A percentile compares a stretch with the other conserved stretches of the same genome.
Conservation (phyloP, 2,329 filamentous ascomycete species). For the Fulvia fulva region DNA sequence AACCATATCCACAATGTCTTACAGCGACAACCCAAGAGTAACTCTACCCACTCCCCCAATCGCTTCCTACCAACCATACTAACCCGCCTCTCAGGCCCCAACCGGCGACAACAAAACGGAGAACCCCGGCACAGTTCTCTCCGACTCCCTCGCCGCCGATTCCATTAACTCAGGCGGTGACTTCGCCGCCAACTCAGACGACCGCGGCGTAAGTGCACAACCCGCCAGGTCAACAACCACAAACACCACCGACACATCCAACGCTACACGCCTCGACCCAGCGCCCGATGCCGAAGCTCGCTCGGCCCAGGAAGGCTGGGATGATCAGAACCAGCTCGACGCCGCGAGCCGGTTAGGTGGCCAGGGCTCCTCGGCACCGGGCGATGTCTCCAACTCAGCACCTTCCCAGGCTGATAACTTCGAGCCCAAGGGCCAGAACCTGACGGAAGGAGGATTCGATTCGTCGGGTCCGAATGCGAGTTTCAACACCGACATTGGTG, state of each 20-base stretch:
- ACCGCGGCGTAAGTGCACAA: conserved; percentile 49
- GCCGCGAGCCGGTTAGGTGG: conserved; percentile 37
- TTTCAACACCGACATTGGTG: conserved; percentile 52
- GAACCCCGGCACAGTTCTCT: conserved; percentile 58
- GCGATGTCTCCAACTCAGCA: conserved; percentile 12
- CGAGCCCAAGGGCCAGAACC: conserved; percentile 32
- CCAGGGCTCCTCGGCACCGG: neutral
- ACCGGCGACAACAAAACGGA: conserved; percentile 56
- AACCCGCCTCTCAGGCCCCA: neutral
- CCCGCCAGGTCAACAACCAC: conserved; percentile 52
- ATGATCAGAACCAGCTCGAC: conserved; percentile 38
- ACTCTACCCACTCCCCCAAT: neutral
- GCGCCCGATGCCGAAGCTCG: conserved; percentile 46
- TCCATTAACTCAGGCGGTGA: conserved; percentile 58
- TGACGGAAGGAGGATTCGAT: conserved; percentile 32
- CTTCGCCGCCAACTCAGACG: conserved; percentile 58
- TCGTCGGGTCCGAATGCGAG: conserved; percentile 45
- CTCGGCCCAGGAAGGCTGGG: conserved; percentile 39
- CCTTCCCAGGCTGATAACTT: conserved; percentile 32
- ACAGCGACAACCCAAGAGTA: neutral
- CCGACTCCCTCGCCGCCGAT: conserved; percentile 72
- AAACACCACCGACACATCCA: conserved; percentile 54
- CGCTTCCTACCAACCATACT: neutral
- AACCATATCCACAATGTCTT: neutral
- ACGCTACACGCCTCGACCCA: conserved; percentile 49